Percentiles rank a stretch among this genome's conserved stretches.
Evolutionary conservation across 139 green algal genomes (phyloP).

Genomic region (Picochlorum sp.): DNA sequence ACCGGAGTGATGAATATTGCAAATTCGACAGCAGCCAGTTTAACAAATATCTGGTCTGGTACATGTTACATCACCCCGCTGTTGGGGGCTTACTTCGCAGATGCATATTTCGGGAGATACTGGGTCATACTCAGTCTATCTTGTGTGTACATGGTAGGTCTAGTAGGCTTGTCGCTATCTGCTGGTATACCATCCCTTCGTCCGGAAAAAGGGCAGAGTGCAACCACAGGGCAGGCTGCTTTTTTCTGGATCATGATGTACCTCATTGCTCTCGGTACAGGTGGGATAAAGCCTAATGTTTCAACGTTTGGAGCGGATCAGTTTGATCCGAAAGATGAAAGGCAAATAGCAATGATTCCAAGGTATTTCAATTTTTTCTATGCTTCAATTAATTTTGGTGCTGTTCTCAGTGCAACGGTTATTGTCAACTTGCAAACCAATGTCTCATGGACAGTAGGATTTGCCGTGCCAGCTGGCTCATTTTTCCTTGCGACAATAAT

Average conservation of each 20-base stretch:
- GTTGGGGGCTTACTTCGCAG: slow-evolving; percentile 81
- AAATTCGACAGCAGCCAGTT: slow-evolving; percentile 38
- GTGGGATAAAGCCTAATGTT: slow-evolving; percentile 96
- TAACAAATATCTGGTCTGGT: slow-evolving; percentile 59
- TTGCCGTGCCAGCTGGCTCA: slow-evolving; percentile 57
- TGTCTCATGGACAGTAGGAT: slow-evolving; percentile 64
- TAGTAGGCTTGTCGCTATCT: not conserved
- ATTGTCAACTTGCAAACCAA: slow-evolving; percentile 30
- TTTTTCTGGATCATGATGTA: slow-evolving; percentile 41
- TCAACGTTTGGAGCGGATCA: slow-evolving; percentile 87
- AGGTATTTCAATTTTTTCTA: slow-evolving; percentile 96
- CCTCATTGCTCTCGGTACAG: slow-evolving; percentile 82
- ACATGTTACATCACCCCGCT: slow-evolving; percentile 86
- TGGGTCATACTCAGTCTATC: slow-evolving; percentile 87
- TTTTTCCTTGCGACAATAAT: slow-evolving; percentile 57
- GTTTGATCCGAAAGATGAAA: slow-evolving; percentile 65
- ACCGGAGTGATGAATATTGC: slow-evolving; percentile 45
- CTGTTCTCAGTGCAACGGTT: slow-evolving; percentile 49
- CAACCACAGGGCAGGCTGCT: slow-evolving; percentile 2
- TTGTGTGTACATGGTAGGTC: not conserved
- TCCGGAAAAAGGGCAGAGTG: not conserved
- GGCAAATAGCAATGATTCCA: slow-evolving; percentile 45
- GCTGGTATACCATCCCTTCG: not conserved
- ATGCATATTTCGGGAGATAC: slow-evolving; percentile 77
- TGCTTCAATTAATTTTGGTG: slow-evolving; percentile 84